phyloP scores from a whole-genome alignment of 1,284 basidiomycete genomes.

The Ustilago vetiveriae region DNA sequence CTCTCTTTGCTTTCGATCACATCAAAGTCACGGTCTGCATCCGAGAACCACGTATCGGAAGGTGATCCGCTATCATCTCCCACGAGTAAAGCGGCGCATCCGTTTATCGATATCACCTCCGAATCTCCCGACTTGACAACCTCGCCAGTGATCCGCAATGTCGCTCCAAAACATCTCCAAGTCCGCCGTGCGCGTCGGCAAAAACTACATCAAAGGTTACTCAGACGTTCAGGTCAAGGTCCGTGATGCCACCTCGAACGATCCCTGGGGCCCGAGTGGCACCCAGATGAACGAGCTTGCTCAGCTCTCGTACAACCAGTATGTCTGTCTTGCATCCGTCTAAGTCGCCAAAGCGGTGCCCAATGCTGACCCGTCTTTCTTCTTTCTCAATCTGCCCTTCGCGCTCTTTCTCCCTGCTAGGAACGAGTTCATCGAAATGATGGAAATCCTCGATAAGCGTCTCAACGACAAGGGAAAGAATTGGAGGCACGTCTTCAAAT shows the following conservation, averaged over 20 bases:
- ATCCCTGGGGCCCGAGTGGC: constrained; percentile 97
- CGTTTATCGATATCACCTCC: not conserved
- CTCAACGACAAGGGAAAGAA: constrained; percentile 99
- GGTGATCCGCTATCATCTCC: not conserved
- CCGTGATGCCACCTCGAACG: constrained; percentile 98
- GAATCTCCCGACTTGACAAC: not conserved
- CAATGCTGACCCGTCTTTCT: not conserved
- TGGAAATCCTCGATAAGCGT: constrained; percentile 99
- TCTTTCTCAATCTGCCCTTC: not conserved
- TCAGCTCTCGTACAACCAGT: constrained; percentile 98
- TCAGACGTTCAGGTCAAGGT: constrained; percentile 84
- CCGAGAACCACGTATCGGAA: not conserved
- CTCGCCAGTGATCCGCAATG: constrained; percentile 25
- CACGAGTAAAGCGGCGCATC: not conserved
- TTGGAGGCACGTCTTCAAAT: constrained; percentile 99
- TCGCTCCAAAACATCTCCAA: constrained; percentile 66
- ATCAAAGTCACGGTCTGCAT: not conserved
- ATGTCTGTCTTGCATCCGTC: constrained; percentile 66
- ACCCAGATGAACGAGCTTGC: constrained; percentile 98
- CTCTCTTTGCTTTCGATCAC: not conserved
- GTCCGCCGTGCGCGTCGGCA: constrained; percentile 64
- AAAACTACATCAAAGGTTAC: constrained; percentile 67
- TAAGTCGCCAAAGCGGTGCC: not conserved
- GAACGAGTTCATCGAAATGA: constrained; percentile 98
- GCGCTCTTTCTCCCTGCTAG: constrained; percentile 70